These are phyloP conservation scores for Chamaecrista fasciculata DNA, from an alignment of 306 rosid species.

Conservation along the genomic window DNA sequence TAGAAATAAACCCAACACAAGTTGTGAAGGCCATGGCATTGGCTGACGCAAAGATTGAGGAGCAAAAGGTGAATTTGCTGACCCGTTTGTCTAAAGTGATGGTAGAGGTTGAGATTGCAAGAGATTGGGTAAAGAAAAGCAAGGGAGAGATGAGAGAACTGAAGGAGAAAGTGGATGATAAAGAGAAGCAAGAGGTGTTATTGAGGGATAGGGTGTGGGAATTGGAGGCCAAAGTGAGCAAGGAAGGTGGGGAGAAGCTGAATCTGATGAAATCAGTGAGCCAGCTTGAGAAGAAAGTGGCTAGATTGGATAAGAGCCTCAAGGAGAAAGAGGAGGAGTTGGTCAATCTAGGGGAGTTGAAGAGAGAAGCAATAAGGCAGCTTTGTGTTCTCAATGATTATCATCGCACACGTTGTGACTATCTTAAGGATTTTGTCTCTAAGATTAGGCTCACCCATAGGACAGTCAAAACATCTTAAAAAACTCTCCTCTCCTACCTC, in stretches of 20 bases:
- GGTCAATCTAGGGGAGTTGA: conserved; percentile 55
- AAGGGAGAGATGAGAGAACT: conserved; percentile 39
- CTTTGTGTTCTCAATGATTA: conserved; percentile 65
- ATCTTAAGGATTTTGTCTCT: conserved; percentile 42
- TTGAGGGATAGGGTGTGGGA: conserved; percentile 54
- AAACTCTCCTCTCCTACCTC: not conserved
- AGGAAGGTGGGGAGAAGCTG: conserved; percentile 62
- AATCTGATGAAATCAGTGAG: conserved; percentile 40
- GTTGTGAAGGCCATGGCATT: conserved; percentile 30
- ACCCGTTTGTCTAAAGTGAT: conserved; percentile 35
- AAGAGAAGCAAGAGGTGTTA: conserved; percentile 49
- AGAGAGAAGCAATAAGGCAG: conserved; percentile 77
- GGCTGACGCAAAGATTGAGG: conserved; percentile 36
- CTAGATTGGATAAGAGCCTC: conserved; percentile 44
- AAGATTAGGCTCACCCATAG: conserved; percentile 15
- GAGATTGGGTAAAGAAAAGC: conserved; percentile 40
- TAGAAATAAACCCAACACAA: not conserved
- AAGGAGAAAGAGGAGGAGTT: conserved; percentile 60
- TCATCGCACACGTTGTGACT: conserved; percentile 51
- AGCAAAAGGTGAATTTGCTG: conserved; percentile 22
- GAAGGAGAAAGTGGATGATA: conserved; percentile 34
- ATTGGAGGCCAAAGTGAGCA: conserved; percentile 55
- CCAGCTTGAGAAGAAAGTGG: conserved; percentile 56
- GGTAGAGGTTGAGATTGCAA: conserved; percentile 44
- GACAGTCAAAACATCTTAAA: not conserved